A percentile compares a stretch with the other conserved stretches of the same genome.
Evolutionary conservation across 495 filamentous ascomycete genomes (phyloP).

Genomic region (Neurospora tetrasperma): DNA sequence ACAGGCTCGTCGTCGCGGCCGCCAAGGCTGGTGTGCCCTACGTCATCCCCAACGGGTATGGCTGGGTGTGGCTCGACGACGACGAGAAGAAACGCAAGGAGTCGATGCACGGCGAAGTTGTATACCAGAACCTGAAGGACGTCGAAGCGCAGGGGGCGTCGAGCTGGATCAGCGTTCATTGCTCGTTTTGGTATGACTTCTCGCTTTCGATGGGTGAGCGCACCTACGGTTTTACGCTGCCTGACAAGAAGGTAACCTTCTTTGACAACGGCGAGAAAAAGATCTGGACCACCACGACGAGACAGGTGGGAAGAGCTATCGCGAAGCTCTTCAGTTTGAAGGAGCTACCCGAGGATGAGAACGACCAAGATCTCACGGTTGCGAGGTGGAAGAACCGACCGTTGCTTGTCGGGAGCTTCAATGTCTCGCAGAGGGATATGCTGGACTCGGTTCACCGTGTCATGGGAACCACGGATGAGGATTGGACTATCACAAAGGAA

Average conservation of each 20-base stretch:
- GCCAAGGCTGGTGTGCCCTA: conserved; percentile 49
- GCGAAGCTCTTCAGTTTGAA: conserved; percentile 29
- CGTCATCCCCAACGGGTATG: conserved; percentile 53
- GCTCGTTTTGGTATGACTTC: conserved; percentile 41
- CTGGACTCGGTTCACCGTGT: conserved; percentile 40
- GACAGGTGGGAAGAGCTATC: conserved; percentile 33
- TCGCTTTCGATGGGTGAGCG: conserved; percentile 19
- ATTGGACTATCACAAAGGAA: conserved; percentile 48
- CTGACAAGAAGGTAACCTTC: conserved; percentile 19
- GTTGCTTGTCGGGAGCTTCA: conserved; percentile 34
- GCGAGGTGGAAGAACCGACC: conserved; percentile 27
- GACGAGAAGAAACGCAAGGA: conserved; percentile 4
- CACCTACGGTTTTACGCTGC: conserved; percentile 26
- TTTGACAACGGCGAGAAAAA: conserved; percentile 24
- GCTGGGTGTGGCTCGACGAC: conserved; percentile 5
- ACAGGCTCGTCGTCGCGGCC: conserved; percentile 47
- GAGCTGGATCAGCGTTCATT: conserved; percentile 26
- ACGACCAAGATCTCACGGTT: conserved; percentile 19
- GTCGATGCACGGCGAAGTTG: conserved; percentile 19
- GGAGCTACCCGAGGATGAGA: conserved; percentile 35
- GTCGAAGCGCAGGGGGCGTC: conserved; percentile 32
- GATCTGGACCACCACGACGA: conserved; percentile 31
- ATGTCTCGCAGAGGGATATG: conserved; percentile 37
- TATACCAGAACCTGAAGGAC: conserved; percentile 4
- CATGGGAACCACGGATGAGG: conserved; percentile 36